Conservation (phyloP, 2,329 filamentous ascomycete species). For the Aspergillus quadrilineatus region DNA sequence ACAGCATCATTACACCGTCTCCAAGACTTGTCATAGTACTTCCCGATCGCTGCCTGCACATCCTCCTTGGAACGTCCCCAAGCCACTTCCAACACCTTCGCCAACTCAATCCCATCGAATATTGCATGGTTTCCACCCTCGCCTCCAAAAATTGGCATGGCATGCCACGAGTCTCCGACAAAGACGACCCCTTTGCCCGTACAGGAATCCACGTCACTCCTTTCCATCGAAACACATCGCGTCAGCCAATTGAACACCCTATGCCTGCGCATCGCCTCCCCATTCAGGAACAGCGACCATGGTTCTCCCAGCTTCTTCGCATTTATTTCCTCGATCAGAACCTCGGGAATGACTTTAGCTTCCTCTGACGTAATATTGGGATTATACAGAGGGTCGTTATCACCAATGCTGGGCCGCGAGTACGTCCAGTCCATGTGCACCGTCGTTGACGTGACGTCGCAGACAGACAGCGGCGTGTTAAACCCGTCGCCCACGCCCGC, state of each 20-base stretch:
- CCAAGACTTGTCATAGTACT: constrained; percentile 9
- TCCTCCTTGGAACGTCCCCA: background rate
- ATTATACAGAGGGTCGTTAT: constrained; percentile 5
- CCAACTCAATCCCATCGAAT: constrained; percentile 13
- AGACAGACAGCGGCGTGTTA: constrained; percentile 13
- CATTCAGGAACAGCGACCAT: constrained; percentile 11
- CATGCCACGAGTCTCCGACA: constrained; percentile 15
- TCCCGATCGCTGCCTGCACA: background rate
- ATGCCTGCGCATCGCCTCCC: constrained; percentile 6
- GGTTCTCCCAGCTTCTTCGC: constrained; percentile 9
- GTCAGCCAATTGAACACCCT: constrained; percentile 11
- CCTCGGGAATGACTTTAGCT: constrained; percentile 5
- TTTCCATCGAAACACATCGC: constrained; percentile 9
- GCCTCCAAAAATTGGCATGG: constrained; percentile 16
- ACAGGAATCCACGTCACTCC: background rate
- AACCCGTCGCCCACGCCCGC: constrained; percentile 14
- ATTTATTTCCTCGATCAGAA: constrained; percentile 10
- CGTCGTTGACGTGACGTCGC: constrained; percentile 8
- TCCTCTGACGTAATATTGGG: constrained; percentile 9
- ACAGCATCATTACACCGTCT: constrained; percentile 12
- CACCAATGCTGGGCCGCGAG: constrained; percentile 3
- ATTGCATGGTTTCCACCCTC: constrained; percentile 15
- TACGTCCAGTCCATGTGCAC: constrained; percentile 17
- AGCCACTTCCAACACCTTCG: background rate
- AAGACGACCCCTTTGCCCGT: constrained; percentile 4